Percentiles rank a stretch among this genome's conserved stretches.
Conservation (phyloP, 345 rosid species). For the Angophora floribunda region DNA sequence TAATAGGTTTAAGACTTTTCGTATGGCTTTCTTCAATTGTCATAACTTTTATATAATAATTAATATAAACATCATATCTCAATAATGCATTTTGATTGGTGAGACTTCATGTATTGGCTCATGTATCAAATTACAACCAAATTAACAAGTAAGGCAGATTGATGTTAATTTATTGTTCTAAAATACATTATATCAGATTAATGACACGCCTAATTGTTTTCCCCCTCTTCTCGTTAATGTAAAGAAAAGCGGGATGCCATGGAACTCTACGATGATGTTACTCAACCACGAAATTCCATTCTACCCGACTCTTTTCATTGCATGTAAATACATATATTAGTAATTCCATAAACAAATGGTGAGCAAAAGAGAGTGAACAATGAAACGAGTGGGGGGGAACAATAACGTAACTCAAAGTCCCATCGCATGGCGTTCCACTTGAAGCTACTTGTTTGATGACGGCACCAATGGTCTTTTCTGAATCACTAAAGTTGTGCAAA, state of each 20-base stretch:
- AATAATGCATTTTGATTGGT: no score
- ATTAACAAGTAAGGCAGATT: no score
- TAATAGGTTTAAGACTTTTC: no score
- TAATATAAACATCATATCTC: no score
- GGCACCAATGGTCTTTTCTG: not conserved
- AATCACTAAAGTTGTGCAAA: not conserved
- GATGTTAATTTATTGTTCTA: no score
- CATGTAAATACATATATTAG: not conserved
- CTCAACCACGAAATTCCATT: not conserved
- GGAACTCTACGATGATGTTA: not conserved
- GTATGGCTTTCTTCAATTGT: no score
- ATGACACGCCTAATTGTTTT: no score
- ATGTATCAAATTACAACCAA: no score
- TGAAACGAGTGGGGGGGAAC: not conserved
- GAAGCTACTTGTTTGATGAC: not conserved
- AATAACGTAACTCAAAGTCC: not conserved
- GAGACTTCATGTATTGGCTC: no score
- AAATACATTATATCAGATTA: no score
- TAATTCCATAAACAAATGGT: not conserved
- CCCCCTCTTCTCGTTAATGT: no score
- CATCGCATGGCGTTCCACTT: not conserved
- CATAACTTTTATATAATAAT: no score
- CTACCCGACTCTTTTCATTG: not conserved
- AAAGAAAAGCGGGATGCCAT: not conserved
- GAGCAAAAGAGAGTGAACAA: not conserved